phyloP scores from a whole-genome alignment of 2,329 filamentous ascomycete genomes.

The Lachnellula arida region DNA sequence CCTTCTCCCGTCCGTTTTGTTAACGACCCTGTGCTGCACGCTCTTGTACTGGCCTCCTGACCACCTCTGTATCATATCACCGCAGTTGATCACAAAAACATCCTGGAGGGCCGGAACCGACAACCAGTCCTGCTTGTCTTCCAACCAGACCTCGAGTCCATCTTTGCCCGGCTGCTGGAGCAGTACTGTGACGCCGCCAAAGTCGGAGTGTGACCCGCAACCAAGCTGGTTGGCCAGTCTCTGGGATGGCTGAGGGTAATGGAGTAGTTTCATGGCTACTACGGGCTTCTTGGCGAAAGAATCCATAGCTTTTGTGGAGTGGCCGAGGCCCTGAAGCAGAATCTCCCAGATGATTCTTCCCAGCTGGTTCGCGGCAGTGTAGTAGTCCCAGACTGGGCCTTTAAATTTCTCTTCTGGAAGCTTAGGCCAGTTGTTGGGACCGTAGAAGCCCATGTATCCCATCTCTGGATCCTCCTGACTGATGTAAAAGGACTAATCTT shows the following conservation, averaged over 20 bases:
- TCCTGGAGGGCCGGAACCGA: no score
- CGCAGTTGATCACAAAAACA: no score
- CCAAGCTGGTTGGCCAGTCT: constrained; percentile 11
- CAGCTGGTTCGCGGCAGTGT: constrained; percentile 21
- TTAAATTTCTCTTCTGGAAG: constrained; percentile 34
- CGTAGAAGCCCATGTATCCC: constrained; percentile 16
- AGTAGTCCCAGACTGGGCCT: constrained; percentile 37
- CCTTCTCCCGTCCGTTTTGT: no score
- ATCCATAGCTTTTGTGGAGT: constrained; percentile 16
- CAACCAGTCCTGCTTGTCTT: no score
- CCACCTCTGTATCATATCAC: no score
- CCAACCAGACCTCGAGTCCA: no score
- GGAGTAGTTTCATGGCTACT: background rate
- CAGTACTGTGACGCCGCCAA: constrained; percentile 47
- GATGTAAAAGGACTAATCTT: background rate
- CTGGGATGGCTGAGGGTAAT: background rate
- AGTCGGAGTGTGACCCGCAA: constrained; percentile 46
- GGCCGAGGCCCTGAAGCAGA: constrained; percentile 25
- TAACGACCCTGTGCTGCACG: no score
- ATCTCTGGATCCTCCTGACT: constrained; percentile 2
- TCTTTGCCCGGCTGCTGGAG: constrained; percentile 41
- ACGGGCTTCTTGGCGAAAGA: background rate
- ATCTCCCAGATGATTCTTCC: constrained; percentile 26
- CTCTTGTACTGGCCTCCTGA: no score
- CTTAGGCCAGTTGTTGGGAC: constrained; percentile 39